Evolutionary conservation across 1,139 yeast species (phyloP), one percentile per base, ranked within the genome.

Genomic region (Zhuliangozyma parablackwelliae): DNA sequence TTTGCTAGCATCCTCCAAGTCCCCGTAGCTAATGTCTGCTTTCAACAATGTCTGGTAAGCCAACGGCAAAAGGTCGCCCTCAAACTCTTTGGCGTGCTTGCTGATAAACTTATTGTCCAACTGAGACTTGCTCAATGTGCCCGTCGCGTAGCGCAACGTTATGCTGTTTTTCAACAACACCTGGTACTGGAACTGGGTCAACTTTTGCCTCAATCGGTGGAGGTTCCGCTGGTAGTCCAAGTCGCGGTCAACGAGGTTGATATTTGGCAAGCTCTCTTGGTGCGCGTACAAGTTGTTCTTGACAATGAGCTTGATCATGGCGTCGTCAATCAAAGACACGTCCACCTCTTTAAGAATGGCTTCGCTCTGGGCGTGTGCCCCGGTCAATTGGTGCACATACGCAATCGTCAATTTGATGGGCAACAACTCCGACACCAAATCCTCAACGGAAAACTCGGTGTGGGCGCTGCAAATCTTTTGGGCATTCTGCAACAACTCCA

Each of bases 401-500:
- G 95, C 83, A 24, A 75, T 74, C 51, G 90, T 94, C 31, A 87
- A 59, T 41, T 72, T 54, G 29, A 86, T 82, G 13, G 94, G 90
- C 11, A 73, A 68, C 23, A 79, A 52, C 53, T 80, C 87, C 26
- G 60, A 48, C 11, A 61, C 50, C 46, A 64, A 58, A 33, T 70
- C 76, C 4, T 63, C 67, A 29, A 65, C 69, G 23, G 48, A 47
- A 30, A 49, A 34, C 30, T 70, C 63, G 29, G 66, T 69, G 34
- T 74, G 73, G 27, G 66, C 69, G 10, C 57, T 34, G 36, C 78
- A 61, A 31, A 69, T 61, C 5, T 60, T 51, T 35, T 71, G 61
- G 1, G 95, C 87, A 38, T 62, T 59, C 26, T 72, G 59, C 38
- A 88, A 66, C 28, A 71, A 50, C 7, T 57, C 55, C 27, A 80